Evolutionary conservation across 345 rosid species (phyloP).

Genomic region (Corchorus capsularis): DNA sequence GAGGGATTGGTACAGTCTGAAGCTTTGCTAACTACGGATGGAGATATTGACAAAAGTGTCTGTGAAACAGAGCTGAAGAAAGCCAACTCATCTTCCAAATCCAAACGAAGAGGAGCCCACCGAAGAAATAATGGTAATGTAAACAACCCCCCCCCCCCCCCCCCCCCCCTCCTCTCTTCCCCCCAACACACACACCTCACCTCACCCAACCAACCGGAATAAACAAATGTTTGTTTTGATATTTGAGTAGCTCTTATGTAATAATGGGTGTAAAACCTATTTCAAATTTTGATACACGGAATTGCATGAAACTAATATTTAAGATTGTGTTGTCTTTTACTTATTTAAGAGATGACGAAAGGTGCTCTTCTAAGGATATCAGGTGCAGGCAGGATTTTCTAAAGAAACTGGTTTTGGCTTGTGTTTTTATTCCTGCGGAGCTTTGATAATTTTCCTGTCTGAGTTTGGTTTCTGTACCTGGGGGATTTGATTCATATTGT

Average conservation of each 20-base stretch:
- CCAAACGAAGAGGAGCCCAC: constrained; percentile 46
- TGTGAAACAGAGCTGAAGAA: constrained; percentile 39
- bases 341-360: not conserved
- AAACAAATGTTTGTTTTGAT: not conserved
- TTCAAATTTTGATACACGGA: not conserved
- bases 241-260: not conserved
- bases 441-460: not conserved
- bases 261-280: not conserved
- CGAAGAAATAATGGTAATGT: constrained; percentile 51
- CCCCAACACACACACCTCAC: too few relatives aligned
- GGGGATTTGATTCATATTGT: too few relatives aligned
- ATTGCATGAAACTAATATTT: not conserved
- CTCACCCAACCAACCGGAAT: too few relatives aligned
- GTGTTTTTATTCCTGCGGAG: not conserved
- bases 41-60: constrained; percentile 29
- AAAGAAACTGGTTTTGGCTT: not conserved
- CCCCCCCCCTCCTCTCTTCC: too few relatives aligned
- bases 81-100: constrained; percentile 46
- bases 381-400: not conserved
- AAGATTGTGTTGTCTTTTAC: not conserved
- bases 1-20: constrained; percentile 90
- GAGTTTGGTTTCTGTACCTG: not conserved
- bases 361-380: not conserved
- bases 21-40: constrained; percentile 68
- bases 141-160: too few relatives aligned